Conservation (phyloP, 2,329 filamentous ascomycete species). For the Aspergillus flavus region DNA sequence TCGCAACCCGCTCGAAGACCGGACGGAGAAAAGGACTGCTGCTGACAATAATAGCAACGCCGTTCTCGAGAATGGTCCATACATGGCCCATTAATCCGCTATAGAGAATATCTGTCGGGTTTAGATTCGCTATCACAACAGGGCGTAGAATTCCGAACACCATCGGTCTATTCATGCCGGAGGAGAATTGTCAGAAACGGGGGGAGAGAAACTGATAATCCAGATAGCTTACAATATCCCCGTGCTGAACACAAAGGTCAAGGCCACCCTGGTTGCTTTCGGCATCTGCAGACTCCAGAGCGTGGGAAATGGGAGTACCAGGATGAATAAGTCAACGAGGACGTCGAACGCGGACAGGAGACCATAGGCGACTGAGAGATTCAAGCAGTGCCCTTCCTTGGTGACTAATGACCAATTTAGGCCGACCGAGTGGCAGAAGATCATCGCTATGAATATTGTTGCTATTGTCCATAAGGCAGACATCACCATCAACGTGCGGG, state of each 20-base stretch:
- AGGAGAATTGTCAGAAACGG: neutral
- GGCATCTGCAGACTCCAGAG: neutral
- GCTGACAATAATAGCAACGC: neutral
- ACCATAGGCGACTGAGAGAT: neutral
- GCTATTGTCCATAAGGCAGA: neutral
- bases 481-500: neutral
- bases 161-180: neutral
- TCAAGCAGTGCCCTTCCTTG: neutral
- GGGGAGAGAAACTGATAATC: too few relatives aligned
- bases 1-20: neutral
- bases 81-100: neutral
- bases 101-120: neutral
- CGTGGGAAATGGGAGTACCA: neutral
- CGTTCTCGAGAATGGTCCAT: neutral
- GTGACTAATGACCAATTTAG: neutral
- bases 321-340: neutral
- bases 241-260: neutral
- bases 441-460: neutral
- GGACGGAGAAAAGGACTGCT: neutral
- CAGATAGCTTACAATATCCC: neutral
- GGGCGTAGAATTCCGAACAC: neutral
- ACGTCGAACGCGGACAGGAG: neutral
- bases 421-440: neutral
- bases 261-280: neutral
- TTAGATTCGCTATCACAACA: neutral